A percentile compares a stretch with the other conserved stretches of the same genome.
Conservation (phyloP, 192 early-diverging fungal genomes). For the Backusella liffmaniae region DNA sequence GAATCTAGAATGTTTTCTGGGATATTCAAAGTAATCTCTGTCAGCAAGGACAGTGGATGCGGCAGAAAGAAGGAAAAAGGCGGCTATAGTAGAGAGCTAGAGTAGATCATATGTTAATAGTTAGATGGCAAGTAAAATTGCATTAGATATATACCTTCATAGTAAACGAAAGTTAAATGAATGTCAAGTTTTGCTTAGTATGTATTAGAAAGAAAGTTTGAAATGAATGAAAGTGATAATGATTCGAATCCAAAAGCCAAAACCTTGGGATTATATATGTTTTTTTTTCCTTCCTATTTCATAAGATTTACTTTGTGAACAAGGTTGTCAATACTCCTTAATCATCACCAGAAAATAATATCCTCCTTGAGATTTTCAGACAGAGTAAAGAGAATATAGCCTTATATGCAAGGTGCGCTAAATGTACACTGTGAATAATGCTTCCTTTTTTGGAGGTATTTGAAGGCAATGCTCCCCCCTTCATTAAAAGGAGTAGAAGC, state of each 20-base stretch:
- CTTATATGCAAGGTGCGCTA: background rate
- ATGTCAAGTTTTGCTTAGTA: slow-evolving; percentile 4
- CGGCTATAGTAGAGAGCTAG: slow-evolving; percentile 6
- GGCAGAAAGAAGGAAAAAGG: slow-evolving; percentile 6
- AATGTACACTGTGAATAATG: background rate
- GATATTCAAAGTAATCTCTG: background rate
- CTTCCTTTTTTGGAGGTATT: slow-evolving; percentile 1
- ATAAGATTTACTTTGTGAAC: background rate
- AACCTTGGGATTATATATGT: background rate
- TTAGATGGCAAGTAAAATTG: background rate
- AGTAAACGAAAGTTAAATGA: slow-evolving; percentile 11
- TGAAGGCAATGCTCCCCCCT: background rate
- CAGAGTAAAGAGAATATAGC: background rate
- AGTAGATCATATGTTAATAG: background rate
- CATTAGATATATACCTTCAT: background rate
- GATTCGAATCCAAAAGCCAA: background rate
- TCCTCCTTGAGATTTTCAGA: background rate
- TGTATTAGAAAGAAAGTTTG: background rate
- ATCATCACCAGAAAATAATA: background rate
- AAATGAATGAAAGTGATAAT: slow-evolving; percentile 11
- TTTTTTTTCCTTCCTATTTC: background rate
- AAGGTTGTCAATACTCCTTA: background rate
- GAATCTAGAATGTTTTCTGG: background rate
- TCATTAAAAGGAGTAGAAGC: background rate
- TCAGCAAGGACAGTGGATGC: background rate